Base-by-base conservation (phyloP, 306 rosid species). In the Malus domestica region DNA sequence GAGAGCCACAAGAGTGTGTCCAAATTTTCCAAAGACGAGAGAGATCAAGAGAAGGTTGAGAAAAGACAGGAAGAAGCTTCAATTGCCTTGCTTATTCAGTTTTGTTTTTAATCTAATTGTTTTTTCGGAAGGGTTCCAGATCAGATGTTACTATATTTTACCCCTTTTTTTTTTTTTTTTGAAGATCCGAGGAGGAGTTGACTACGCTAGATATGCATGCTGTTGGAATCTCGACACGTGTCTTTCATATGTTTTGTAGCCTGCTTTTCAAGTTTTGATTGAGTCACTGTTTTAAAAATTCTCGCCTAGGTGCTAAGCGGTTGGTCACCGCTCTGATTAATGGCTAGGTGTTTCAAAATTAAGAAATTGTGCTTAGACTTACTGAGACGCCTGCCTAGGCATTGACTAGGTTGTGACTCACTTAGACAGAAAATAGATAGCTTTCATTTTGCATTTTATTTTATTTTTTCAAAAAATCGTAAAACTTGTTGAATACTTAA, bases 151-250 rank as follows among this genome's bases (percentile, higher is more conserved):
- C 29, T 9, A 10, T 57, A 57, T n/a, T 57, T 57, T 49, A 49
- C 55, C 5, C 1, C 0, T 5, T 4, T 30, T 30, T 30, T 30
- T 32, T 32, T 32, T 32, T 32, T 32, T 32, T 32, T 32, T 32
- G 4, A 32, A 33, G 85, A 78, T 86, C 90, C 84, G 62, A 86
- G 91, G 86, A 83, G 69, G 86, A 58, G 89, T 87, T 90, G 93
- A 88, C 91, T 72, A 58, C 80, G 84, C 54, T 82, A 79, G 87
- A 87, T 74, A 68, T 81, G 85, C 76, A 29, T 76, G 62, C 81
- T 78, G 33, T 71, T 35, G 85, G 87, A 85, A 88, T 87, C 88
- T 84, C 20, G 77, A 83, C 87, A 83, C 84, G 87, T 82, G 82
- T 78, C 65, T 12, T 62, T 76, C 3, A 52, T 5, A 18, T n/a